phyloP scores from a whole-genome alignment of 495 filamentous ascomycete species.

The Parathielavia hyrcaniae region DNA sequence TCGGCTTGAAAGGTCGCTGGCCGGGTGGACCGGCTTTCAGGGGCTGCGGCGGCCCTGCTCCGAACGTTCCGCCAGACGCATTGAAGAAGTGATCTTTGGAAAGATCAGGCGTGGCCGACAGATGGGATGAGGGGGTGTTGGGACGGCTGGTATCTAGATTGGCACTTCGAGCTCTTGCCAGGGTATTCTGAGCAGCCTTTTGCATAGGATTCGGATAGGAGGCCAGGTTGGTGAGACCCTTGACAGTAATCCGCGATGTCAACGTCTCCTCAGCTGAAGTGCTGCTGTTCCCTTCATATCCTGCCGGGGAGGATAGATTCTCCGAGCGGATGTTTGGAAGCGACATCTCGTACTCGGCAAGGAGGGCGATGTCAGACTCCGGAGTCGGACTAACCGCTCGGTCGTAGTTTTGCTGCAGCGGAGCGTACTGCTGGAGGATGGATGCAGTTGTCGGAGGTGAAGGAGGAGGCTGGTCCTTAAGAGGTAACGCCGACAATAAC shows the following conservation, averaged over 20 bases:
- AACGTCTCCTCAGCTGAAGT: constrained; percentile 26
- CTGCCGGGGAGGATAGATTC: constrained; percentile 22
- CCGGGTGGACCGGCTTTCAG: constrained; percentile 46
- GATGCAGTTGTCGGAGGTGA: constrained; percentile 21
- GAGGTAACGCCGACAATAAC: constrained; percentile 26
- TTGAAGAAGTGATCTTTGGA: constrained; percentile 11
- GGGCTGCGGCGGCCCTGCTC: constrained; percentile 38
- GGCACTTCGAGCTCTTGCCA: constrained; percentile 32
- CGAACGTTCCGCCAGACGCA: constrained; percentile 18
- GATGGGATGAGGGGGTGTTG: constrained; percentile 12
- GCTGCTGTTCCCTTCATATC: constrained; percentile 23
- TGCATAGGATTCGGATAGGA: constrained; percentile 45
- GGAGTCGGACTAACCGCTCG: constrained; percentile 36
- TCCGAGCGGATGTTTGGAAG: constrained; percentile 23
- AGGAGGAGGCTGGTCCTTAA: constrained; percentile 12
- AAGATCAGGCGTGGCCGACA: constrained; percentile 5
- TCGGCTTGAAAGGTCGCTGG: constrained; percentile 35
- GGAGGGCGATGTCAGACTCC: constrained; percentile 4
- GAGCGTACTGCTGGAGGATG: constrained; percentile 34
- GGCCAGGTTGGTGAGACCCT: constrained; percentile 39
- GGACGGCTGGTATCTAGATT: constrained; percentile 16
- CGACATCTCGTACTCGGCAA: constrained; percentile 18
- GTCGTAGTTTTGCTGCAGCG: constrained; percentile 46
- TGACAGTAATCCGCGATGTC: constrained; percentile 31
- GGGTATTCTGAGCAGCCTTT: constrained; percentile 37